Conservation (phyloP, 768 basidiomycete genomes). For the Kondoa malvinella region DNA sequence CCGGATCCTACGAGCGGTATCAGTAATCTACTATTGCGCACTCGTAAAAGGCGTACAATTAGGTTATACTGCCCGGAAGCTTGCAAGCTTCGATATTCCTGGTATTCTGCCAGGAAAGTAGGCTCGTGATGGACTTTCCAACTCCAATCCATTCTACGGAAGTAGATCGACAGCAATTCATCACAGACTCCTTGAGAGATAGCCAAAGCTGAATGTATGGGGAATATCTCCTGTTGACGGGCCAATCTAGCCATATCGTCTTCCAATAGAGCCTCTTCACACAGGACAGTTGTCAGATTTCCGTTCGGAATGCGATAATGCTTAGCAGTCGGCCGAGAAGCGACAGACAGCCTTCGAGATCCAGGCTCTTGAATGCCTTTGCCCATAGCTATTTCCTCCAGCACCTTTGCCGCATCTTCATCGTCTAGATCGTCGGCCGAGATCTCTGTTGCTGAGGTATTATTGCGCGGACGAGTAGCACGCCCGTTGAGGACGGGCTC, state of each 20-base stretch:
- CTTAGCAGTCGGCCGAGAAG: neutral
- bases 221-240: neutral
- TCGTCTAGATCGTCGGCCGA: neutral
- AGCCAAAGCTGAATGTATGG: neutral
- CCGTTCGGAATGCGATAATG: neutral
- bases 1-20: no score
- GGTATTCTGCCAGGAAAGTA: neutral
- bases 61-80: neutral
- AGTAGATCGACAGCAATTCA: neutral
- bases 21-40: no score
- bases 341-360: neutral
- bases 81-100: neutral
- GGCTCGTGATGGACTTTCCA: neutral
- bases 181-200: neutral
- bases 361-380: neutral
- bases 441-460: neutral
- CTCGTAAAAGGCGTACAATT: no score
- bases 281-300: neutral
- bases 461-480: neutral
- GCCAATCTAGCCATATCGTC: neutral
- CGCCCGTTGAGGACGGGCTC: no score
- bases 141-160: neutral
- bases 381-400: neutral
- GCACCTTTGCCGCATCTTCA: neutral
- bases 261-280: neutral